Percentiles rank a stretch among this genome's conserved stretches.
Evolutionary conservation across 345 rosid genomes (phyloP).

Genomic region (Brassica carinata): DNA sequence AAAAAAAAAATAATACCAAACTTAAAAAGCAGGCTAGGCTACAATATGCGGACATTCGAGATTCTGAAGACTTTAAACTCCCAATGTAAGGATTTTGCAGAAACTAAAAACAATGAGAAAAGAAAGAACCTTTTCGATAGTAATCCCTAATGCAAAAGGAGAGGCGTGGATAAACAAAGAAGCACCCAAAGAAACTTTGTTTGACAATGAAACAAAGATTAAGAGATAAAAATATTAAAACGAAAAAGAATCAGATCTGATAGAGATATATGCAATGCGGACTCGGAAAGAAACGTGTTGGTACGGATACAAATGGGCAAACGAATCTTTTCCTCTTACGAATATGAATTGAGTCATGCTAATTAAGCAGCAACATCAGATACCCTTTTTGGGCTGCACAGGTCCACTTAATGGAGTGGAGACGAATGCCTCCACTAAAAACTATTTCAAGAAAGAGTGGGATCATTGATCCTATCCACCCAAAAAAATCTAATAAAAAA

Average conservation of each 20-base stretch:
- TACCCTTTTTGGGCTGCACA: conserved; percentile 24
- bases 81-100: conserved; percentile 26
- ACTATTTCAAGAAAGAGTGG: conserved; percentile 8
- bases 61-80: conserved; percentile 32
- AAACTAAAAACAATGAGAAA: conserved; percentile 13
- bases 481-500: conserved; percentile 7
- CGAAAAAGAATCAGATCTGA: conserved; percentile 15
- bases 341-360: conserved; percentile 32
- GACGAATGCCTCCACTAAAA: conserved; percentile 29
- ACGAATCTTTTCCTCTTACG: conserved; percentile 39
- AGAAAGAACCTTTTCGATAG: conserved; percentile 16
- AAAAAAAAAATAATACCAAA: conserved; percentile 29
- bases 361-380: conserved; percentile 27
- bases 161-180: conserved; percentile 33
- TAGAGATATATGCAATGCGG: conserved; percentile 10
- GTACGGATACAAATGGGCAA: conserved; percentile 23
- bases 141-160: not conserved
- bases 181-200: conserved; percentile 31
- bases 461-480: not conserved
- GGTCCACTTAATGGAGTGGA: conserved; percentile 32
- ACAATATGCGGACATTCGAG: conserved; percentile 8
- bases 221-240: conserved; percentile 33
- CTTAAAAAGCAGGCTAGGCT: conserved; percentile 31
- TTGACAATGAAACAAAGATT: conserved; percentile 33
- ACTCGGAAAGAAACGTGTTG: conserved; percentile 36